Evolutionary conservation across 140 eudicot species (phyloP).

Genomic region (Ambrosia hybrid): DNA sequence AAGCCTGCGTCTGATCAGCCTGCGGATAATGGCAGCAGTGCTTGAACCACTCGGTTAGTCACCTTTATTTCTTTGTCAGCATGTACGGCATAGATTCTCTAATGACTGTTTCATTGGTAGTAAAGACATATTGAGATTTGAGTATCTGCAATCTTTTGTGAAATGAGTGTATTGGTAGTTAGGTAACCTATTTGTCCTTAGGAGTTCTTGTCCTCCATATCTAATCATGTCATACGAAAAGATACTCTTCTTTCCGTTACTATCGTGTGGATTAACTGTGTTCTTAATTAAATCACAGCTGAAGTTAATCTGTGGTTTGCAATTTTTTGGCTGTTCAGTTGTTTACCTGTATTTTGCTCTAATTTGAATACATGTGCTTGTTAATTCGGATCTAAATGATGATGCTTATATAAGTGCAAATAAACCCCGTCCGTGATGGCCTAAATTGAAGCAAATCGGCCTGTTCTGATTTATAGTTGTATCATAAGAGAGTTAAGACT

Average conservation of each 20-base stretch:
- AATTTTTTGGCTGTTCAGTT: neutral
- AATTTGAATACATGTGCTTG: neutral
- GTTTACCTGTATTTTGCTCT: neutral
- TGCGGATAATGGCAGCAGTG: constrained; percentile 45
- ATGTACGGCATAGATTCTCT: neutral
- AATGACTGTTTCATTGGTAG: constrained; percentile 2
- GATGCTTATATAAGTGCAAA: neutral
- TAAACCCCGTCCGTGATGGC: too few relatives aligned
- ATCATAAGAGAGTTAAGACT: too few relatives aligned
- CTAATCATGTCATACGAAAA: too few relatives aligned
- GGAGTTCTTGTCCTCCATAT: neutral
- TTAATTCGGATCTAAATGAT: neutral
- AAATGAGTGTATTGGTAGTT: constrained; percentile 10
- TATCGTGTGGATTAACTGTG: neutral
- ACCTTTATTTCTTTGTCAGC: neutral
- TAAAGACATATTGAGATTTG: neutral
- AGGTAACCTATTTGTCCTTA: neutral
- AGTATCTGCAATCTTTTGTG: neutral
- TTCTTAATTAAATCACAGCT: neutral
- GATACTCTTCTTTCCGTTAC: neutral
- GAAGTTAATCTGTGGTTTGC: neutral
- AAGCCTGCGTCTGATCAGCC: constrained; percentile 56
- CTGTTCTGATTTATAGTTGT: too few relatives aligned
- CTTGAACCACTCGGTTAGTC: constrained; percentile 33
- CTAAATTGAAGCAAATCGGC: too few relatives aligned